A percentile compares a stretch with the other conserved stretches of the same genome.
Conservation (phyloP, 768 basidiomycete species). For the Cubamyces sp. region DNA sequence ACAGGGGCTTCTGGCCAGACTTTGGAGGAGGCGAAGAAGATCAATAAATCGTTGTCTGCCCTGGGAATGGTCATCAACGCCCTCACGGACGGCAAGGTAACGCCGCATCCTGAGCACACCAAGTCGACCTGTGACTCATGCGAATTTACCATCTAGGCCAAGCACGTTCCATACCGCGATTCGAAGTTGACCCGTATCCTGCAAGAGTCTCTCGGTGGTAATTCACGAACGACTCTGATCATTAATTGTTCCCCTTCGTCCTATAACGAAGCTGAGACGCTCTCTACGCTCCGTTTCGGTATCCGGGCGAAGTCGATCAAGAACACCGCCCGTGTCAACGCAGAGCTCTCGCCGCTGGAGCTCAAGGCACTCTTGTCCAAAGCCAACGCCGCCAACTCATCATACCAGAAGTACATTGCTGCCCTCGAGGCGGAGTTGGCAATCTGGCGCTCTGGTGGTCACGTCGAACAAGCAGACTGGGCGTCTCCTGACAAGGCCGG, state of each 20-base stretch:
- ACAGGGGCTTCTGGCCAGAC: slow-evolving; percentile 99
- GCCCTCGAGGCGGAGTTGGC: slow-evolving; percentile 90
- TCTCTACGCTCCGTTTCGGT: slow-evolving; percentile 97
- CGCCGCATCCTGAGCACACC: too few species aligned
- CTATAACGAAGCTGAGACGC: slow-evolving; percentile 96
- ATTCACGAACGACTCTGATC: slow-evolving; percentile 94
- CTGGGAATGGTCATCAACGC: slow-evolving; percentile 99
- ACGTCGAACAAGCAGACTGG: slow-evolving; percentile 86
- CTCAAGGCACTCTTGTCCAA: slow-evolving; percentile 92
- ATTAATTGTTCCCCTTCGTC: slow-evolving; percentile 99
- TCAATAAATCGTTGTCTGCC: slow-evolving; percentile 97
- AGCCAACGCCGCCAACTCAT: slow-evolving; percentile 82
- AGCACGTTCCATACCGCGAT: slow-evolving; percentile 97
- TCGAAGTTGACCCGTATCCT: slow-evolving; percentile 98
- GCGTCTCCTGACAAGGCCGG: slow-evolving; percentile 66
- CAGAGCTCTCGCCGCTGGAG: slow-evolving; percentile 94
- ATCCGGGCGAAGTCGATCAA: slow-evolving; percentile 99
- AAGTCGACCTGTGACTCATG: too few species aligned
- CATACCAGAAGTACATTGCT: slow-evolving; percentile 84
- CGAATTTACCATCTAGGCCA: slow-evolving; percentile 56
- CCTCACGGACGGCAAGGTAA: slow-evolving; percentile 91
- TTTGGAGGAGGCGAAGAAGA: slow-evolving; percentile 99
- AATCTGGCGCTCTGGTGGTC: slow-evolving; percentile 86
- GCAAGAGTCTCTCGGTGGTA: slow-evolving; percentile 97
- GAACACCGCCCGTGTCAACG: slow-evolving; percentile 98